These are phyloP conservation scores for Vaccinium myrtillus DNA, from an alignment of 148 eudicot genomes.

Conservation along the genomic window DNA sequence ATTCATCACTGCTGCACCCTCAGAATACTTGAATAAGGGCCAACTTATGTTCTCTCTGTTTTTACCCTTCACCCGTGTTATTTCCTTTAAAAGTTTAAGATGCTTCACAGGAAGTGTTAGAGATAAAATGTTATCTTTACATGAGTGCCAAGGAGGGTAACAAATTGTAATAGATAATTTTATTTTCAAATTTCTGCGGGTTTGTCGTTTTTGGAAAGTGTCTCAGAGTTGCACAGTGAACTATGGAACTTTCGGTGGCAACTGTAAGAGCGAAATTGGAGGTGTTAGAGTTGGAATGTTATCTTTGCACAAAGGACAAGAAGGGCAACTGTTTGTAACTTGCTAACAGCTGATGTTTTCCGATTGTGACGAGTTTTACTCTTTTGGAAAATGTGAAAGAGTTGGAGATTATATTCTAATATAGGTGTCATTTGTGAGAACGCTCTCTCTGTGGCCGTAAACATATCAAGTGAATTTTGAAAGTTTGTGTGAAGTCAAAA, in stretches of 20 bases:
- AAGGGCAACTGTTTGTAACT: background rate
- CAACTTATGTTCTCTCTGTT: background rate
- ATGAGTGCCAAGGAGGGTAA: background rate
- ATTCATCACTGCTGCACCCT: background rate
- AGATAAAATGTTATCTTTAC: background rate
- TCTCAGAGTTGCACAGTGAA: background rate
- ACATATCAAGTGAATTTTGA: background rate
- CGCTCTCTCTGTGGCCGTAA: background rate
- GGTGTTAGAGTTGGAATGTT: background rate
- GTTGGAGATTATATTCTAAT: background rate
- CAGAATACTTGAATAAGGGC: background rate
- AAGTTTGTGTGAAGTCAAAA: background rate
- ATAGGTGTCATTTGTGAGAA: background rate
- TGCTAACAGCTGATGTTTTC: background rate
- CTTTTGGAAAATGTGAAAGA: background rate
- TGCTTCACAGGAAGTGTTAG: background rate
- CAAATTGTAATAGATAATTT: background rate
- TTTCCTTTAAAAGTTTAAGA: background rate
- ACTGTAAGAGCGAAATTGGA: background rate
- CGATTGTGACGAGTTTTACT: background rate
- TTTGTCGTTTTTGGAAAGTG: background rate
- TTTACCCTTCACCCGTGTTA: background rate
- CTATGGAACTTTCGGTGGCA: background rate
- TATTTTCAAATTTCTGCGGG: background rate
- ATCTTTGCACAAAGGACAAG: background rate